Base-by-base conservation (phyloP, 2,329 filamentous ascomycete species). In the Trichoderma semiorbis region DNA sequence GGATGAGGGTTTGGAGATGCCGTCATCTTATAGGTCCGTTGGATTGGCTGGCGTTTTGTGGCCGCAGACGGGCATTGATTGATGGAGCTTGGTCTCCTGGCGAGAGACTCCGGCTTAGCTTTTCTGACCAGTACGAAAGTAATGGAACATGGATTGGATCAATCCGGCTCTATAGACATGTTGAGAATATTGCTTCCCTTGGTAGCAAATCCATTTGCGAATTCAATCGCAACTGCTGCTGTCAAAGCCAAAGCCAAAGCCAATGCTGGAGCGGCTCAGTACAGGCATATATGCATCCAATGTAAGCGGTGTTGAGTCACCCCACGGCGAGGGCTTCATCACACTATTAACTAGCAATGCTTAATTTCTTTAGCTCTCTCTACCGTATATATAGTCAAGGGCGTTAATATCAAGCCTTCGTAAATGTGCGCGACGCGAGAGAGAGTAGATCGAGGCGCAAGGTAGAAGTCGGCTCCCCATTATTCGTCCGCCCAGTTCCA, bases 1-100 rank as follows among this genome's bases (percentile, higher is more conserved):
- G 47, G 66, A 69, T 60, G 66, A 69, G 66, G 53, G 36, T 24
- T 69, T 69, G 57, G 21, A 53, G 66, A 50, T 69, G 55, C 66
- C 11, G 55, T 36, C 26, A 39, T 61, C 11, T 39, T 36, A 58
- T 58, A 72, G 68, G 68, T n/a, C 39, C 12, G 28, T 32, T 53
- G 55, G n/a, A 47, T 47, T 47, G 65, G 65, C 65, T 69, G 34
- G 34, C 30, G 58, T 24, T 60, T 60, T 24, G 57, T 61, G 66
- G 55, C 66, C 28, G 66, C 66, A 50, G 43, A 50, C n/a, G 60
- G 57, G 28, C 32, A 21, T 47, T 30, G 55, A 21, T 47, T 30
- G 55, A 68, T 47, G 34, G 65, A 32, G 18, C 34, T 43, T 43
- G 43, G 21, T 26, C 28, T 24, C 43, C 34, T 34, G 36, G 24